Conservation (phyloP, 176 grass and related monocot species). For the Avena sativa region DNA sequence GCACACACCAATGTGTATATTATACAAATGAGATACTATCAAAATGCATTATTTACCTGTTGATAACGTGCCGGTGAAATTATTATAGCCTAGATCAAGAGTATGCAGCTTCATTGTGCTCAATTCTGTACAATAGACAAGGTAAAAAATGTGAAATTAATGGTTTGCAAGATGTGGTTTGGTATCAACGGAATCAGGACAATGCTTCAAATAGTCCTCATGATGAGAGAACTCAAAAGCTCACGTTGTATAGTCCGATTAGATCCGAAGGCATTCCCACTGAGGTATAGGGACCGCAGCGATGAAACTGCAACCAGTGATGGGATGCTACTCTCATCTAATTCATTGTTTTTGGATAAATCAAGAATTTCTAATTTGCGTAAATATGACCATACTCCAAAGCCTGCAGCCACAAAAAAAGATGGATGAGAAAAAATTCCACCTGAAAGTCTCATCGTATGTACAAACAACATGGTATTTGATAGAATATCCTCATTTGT, state of each 20-base stretch:
- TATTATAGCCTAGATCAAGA: conserved; percentile 26
- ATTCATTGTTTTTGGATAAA: background rate
- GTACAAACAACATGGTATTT: too few relatives aligned
- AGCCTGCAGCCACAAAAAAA: background rate
- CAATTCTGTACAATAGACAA: conserved; percentile 17
- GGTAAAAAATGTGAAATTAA: background rate
- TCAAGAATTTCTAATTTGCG: conserved; percentile 16
- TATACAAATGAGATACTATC: background rate
- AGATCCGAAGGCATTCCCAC: background rate
- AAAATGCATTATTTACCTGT: conserved; percentile 13
- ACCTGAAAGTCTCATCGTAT: too few relatives aligned
- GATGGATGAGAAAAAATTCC: background rate
- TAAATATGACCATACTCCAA: conserved; percentile 21
- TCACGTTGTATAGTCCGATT: background rate
- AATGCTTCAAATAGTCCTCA: background rate
- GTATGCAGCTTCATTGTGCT: conserved; percentile 10
- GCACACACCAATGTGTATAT: background rate
- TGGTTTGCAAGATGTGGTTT: background rate
- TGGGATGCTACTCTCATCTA: background rate
- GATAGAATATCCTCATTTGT: too few relatives aligned
- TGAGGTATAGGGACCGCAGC: background rate
- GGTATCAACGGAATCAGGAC: background rate
- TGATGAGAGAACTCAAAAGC: background rate
- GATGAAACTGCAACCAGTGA: background rate
- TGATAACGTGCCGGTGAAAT: background rate